Percentiles rank a stretch among this genome's conserved stretches.
Evolutionary conservation across 1,284 basidiomycete genomes (phyloP).

Genomic region (Cryptococcus jaspeensis): DNA sequence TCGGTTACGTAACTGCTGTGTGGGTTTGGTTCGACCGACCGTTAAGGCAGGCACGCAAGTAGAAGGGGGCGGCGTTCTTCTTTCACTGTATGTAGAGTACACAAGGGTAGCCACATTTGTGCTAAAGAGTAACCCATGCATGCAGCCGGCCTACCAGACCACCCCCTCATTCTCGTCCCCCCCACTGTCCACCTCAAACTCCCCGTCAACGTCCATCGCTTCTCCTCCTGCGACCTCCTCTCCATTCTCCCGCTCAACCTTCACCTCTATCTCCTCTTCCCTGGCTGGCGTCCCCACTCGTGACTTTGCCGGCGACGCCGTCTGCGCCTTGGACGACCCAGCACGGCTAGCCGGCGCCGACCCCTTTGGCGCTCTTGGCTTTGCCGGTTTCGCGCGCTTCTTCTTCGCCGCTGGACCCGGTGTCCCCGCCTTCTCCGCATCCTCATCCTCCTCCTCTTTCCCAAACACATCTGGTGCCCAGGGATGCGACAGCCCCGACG

Average conservation of each 20-base stretch:
- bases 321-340: background rate
- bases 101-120: no score
- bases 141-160: background rate
- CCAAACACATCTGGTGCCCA: background rate
- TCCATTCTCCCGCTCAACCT: background rate
- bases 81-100: no score
- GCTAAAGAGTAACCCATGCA: no score
- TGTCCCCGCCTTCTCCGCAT: background rate
- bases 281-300: background rate
- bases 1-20: background rate
- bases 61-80: constrained; percentile 50
- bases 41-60: no score
- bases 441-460: background rate
- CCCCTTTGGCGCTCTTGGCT: no score
- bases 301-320: background rate
- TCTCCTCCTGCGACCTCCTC: background rate
- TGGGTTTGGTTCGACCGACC: no score
- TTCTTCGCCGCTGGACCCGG: background rate
- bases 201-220: constrained; percentile 4
- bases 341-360: background rate
- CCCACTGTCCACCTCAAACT: background rate
- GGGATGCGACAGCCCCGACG: no score
- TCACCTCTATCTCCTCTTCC: background rate
- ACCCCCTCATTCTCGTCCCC: background rate
- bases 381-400: no score